Evolutionary conservation across 805 yeast genomes (phyloP), one percentile per base, ranked within the genome.

Genomic region (Wickerhamiella spandovensis): DNA sequence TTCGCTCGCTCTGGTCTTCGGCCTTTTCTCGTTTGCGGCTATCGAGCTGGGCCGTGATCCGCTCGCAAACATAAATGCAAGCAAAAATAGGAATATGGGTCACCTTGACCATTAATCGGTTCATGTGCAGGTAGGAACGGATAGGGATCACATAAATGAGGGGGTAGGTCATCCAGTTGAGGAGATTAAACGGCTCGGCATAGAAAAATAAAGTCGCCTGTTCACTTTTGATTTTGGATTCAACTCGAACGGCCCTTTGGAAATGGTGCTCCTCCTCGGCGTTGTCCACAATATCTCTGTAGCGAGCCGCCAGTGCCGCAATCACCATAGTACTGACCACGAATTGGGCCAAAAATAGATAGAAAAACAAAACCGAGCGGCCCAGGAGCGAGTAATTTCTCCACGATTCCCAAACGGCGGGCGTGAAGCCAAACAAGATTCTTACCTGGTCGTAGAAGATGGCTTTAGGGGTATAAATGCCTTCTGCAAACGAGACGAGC

Each of bases 371-470:
- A 21, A 75, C 66, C n/a, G 63, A 54, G 37, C 73, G 65, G 0
- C 81, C 81, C 41, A 75, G 59, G 1, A 63, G 54, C 41, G 75
- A 70, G 56, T 73, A 77, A 48, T 67, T 64, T 37, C 66, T 62
- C 81, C 81, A 76, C 49, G 72, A 73, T 44, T 69, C 67, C 81
- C 81, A 77, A 2, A 77, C 80, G 0, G 79, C 75, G 0, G 81
- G 81, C 1, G 81, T 77, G 58, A 73, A 77, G 0, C 81, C 81
- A 58, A 76, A 76, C 53, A 77, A 69, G 3, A 77, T 66, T 58
- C 75, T 74, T 44, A 76, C 60, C 67, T 76, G 67, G 51, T 73
- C 77, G 57, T 71, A 76, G 13, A 77, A 73, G 21, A 77, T 76
- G 35, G 71, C 67, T 38, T 64, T 60, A 18, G 73, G 64, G 1